These are phyloP conservation scores for Wickerhamomyces hampshirensis DNA, from an alignment of 805 yeast species.

Conservation along the genomic window DNA sequence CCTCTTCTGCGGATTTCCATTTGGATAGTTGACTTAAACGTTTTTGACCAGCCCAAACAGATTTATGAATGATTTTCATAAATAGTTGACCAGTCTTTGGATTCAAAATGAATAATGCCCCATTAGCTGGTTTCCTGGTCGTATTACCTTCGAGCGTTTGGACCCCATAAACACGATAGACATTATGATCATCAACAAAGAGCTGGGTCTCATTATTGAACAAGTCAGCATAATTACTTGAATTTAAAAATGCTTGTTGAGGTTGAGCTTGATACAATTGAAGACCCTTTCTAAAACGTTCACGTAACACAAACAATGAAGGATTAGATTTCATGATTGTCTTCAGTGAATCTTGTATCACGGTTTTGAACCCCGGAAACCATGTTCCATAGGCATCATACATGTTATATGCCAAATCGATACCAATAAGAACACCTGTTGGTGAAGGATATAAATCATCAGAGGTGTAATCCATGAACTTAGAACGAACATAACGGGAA, in stretches of 20 bases:
- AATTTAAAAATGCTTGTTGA: constrained; percentile 84
- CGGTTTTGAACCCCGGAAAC: constrained; percentile 91
- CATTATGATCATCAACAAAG: constrained; percentile 91
- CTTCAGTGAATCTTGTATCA: constrained; percentile 86
- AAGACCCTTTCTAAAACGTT: constrained; percentile 88
- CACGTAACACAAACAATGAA: constrained; percentile 84
- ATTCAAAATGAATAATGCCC: constrained; percentile 84
- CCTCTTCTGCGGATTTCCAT: constrained; percentile 98
- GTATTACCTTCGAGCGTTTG: constrained; percentile 89
- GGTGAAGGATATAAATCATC: constrained; percentile 90
- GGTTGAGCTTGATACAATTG: constrained; percentile 93
- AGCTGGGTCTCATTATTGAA: constrained; percentile 80
- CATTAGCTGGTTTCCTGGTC: constrained; percentile 89
- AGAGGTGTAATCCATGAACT: constrained; percentile 86
- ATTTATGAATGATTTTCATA: constrained; percentile 84
- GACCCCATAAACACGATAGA: constrained; percentile 88
- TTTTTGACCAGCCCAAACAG: constrained; percentile 97
- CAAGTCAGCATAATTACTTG: constrained; percentile 85
- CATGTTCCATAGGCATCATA: constrained; percentile 96
- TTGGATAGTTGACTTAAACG: constrained; percentile 89
- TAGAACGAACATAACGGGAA: constrained; percentile 87
- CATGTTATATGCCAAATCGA: constrained; percentile 93
- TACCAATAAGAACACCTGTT: constrained; percentile 84
- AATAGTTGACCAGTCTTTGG: constrained; percentile 90
- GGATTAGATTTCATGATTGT: constrained; percentile 95